Base-by-base conservation (phyloP, 306 rosid species). In the Rosa persica region DNA sequence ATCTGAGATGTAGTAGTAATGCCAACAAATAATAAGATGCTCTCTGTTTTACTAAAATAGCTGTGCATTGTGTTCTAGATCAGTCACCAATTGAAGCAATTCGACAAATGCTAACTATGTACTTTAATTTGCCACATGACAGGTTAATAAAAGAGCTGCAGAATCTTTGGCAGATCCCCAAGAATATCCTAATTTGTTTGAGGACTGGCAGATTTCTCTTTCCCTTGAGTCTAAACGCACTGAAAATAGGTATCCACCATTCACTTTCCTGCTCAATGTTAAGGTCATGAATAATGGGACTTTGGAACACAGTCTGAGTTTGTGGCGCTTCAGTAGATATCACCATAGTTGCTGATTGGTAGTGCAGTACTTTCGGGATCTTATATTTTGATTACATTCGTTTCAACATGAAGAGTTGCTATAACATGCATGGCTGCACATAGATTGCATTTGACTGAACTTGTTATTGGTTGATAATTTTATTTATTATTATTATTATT, bases 111-210 rank as follows among this genome's bases (percentile, higher is more conserved):
- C 30, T 68, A 36, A 74, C 61, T 36, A 5, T 58, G 36, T 46
- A 39, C 70, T 77, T 80, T 77, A 47, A 47, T 80, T 40, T 58
- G 9, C 71, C 47, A 67, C 49, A 76, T 79, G 60, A 55, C 81
- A 95, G 99, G 93, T 93, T 73, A 95, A 86, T 84, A 86, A 93
- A 70, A 91, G 90, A 81, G 99, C 99, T 38, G 99, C 98, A 6
- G 99, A 95, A 72, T 90, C 98, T 70, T 89, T 95, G 87, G 99
- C 99, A 39, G 99, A 93, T 90, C 99, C 99, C 8, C 93, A 93
- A 84, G 98, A 95, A 87, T 95, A 95, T 87, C 92, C 98, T 72
- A 95, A 95, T 85, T 81, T 95, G 88, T 95, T 95, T 72, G 99
- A 91, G 49, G 98, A 95, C 86, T 95, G 99, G 99, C 97, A 93